Base-by-base conservation (phyloP, 83 land plant species). In the Picea abies region DNA sequence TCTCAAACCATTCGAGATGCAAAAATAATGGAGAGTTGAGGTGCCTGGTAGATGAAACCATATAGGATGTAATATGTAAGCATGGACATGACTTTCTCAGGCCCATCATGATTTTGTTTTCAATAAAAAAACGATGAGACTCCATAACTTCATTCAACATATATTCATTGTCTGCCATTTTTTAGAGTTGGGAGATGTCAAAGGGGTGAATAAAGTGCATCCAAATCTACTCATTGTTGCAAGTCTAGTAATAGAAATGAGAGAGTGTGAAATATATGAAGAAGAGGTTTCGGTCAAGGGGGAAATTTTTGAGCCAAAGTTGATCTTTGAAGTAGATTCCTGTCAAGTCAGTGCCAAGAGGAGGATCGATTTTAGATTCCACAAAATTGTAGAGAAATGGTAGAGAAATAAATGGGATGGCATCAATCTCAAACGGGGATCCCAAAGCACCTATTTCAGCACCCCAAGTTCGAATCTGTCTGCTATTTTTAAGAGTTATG, bases 261-360 rank as follows among this genome's bases (percentile, higher is more conserved):
- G 98, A 97, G 41, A 96, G 83, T 12, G 94, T 95, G 87, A 97
- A 97, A 90, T 97, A 97, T 85, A 94, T 97, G 81, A 97, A 97
- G 75, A 96, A 92, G 72, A 96, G 80, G 86, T 89, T 91, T 5
- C 98, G 84, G 69, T 97, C 97, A 32, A 97, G 90, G 0, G 97
- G 99, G 83, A 90, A 94, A 0, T 91, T 82, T 86, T 94, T 94
- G 12, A 97, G 90, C 98, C 98, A 97, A 17, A 97, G 87, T 91
- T 97, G 99, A 84, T 97, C 99, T 47, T 93, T 69, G 86, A 97
- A 97, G 90, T 96, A 95, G 63, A 97, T 97, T 10, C 99, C 94
- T 7, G 96, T 97, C 98, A 95, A 92, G 87, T 97, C 99, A 37
- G 97, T 93, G 22, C 94, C 96, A 56, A 95, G 96, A 11, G 94